These are phyloP conservation scores for Suillus variegatus DNA, from an alignment of 768 basidiomycete genomes.

Conservation along the genomic window DNA sequence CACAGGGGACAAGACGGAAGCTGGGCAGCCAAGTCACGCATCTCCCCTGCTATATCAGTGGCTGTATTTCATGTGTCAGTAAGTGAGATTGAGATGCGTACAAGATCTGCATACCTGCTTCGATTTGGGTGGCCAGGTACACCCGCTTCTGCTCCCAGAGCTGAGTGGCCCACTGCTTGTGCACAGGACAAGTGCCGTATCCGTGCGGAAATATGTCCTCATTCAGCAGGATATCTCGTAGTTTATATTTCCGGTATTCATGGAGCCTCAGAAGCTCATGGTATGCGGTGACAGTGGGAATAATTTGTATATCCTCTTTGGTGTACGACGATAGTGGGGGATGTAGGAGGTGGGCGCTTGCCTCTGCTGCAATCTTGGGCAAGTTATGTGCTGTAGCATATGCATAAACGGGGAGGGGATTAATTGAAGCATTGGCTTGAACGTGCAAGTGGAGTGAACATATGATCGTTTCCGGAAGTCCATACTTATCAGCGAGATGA, in stretches of 20 bases:
- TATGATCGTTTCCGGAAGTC: slow-evolving; percentile 47
- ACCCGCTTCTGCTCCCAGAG: slow-evolving; percentile 56
- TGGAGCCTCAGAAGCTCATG: slow-evolving; percentile 66
- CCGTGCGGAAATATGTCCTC: slow-evolving; percentile 76
- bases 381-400: slow-evolving; percentile 49
- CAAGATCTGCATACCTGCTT: slow-evolving; percentile 45
- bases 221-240: slow-evolving; percentile 51
- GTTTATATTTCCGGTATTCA: slow-evolving; percentile 50
- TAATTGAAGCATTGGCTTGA: slow-evolving; percentile 46
- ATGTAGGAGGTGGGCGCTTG: slow-evolving; percentile 56
- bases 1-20: slow-evolving; percentile 53
- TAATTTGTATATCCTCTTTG: slow-evolving; percentile 47
- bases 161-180: slow-evolving; percentile 43
- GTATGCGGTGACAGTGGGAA: slow-evolving; percentile 62
- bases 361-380: slow-evolving; percentile 50
- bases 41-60: slow-evolving; percentile 69
- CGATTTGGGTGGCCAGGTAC: slow-evolving; percentile 46
- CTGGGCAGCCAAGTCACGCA: slow-evolving; percentile 52
- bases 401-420: slow-evolving; percentile 63
- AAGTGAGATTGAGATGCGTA: slow-evolving; percentile 4
- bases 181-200: slow-evolving; percentile 61
- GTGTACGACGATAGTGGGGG: slow-evolving; percentile 58
- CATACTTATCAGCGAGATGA: slow-evolving; percentile 67
- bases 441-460: slow-evolving; percentile 52
- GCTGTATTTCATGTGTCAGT: slow-evolving; percentile 35